Conservation (phyloP, 129 eudicot genomes). For the Centella asiatica region DNA sequence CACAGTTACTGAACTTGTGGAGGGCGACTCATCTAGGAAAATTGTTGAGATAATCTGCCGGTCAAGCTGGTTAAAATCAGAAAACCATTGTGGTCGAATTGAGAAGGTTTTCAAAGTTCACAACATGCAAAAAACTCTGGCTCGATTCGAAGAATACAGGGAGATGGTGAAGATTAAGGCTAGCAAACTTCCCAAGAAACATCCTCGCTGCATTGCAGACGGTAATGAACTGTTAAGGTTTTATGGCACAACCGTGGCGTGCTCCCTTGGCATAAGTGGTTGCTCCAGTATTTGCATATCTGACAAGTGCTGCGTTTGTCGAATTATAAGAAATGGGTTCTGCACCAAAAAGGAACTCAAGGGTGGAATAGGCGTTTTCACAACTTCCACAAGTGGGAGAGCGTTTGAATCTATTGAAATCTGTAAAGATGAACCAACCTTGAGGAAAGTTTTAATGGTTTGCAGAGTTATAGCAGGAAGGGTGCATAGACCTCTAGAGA, state of each 20-base stretch:
- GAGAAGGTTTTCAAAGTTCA: conserved; percentile 87
- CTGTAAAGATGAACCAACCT: conserved; percentile 23
- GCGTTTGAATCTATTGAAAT: conserved; percentile 70
- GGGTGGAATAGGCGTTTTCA: conserved; percentile 78
- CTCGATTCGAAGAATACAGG: conserved; percentile 85
- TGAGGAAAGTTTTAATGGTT: conserved; percentile 78
- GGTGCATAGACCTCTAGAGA: conserved; percentile 91
- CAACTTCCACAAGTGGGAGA: conserved; percentile 87
- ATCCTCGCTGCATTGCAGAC: conserved; percentile 93
- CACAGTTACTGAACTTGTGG: conserved; percentile 88
- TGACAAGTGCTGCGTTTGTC: conserved; percentile 78
- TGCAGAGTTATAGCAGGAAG: conserved; percentile 96
- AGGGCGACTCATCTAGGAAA: conserved; percentile 93
- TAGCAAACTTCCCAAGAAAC: conserved; percentile 84
- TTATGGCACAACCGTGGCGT: conserved; percentile 74
- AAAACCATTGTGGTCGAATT: conserved; percentile 66
- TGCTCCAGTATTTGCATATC: conserved; percentile 65
- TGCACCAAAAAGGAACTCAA: conserved; percentile 55
- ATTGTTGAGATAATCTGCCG: conserved; percentile 93
- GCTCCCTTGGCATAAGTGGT: conserved; percentile 78
- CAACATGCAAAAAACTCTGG: conserved; percentile 85
- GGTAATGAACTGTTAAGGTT: conserved; percentile 93
- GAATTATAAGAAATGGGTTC: conserved; percentile 74
- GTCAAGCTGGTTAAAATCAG: conserved; percentile 83
- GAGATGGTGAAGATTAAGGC: conserved; percentile 80